Evolutionary conservation across 2,329 filamentous ascomycete genomes (phyloP).

Genomic region (Colletotrichum eremochloae): DNA sequence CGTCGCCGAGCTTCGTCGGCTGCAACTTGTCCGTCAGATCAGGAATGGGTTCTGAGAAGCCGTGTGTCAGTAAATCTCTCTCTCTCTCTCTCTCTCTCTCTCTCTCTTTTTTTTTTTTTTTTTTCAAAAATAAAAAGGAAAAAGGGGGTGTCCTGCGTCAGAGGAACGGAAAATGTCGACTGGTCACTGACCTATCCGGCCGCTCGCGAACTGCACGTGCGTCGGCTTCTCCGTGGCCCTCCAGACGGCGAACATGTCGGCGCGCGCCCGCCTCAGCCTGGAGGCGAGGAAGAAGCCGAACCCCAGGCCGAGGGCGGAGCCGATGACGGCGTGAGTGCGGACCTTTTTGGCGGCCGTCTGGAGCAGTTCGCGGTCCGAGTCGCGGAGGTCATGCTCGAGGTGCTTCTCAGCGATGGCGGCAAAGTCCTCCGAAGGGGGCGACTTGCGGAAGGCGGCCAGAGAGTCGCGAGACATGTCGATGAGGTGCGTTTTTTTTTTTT

Average conservation of each 20-base stretch:
- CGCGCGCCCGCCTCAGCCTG: slow-evolving; percentile 67
- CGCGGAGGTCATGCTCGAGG: slow-evolving; percentile 65
- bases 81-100: too few relatives aligned
- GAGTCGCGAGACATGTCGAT: slow-evolving; percentile 43
- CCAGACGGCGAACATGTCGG: slow-evolving; percentile 73
- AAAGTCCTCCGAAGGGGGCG: slow-evolving; percentile 61
- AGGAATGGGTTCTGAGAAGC: slow-evolving; percentile 66
- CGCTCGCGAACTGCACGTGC: slow-evolving; percentile 72
- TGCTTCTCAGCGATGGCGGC: slow-evolving; percentile 68
- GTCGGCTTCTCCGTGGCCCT: slow-evolving; percentile 72
- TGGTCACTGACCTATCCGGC: slow-evolving; percentile 62
- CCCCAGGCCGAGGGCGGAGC: slow-evolving; percentile 70
- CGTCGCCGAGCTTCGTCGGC: slow-evolving; percentile 70
- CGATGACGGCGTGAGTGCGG: slow-evolving; percentile 67
- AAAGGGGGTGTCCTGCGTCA: too few relatives aligned
- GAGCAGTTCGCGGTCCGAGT: slow-evolving; percentile 70
- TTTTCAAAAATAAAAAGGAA: too few relatives aligned
- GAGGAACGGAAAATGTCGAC: too few relatives aligned
- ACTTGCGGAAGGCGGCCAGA: slow-evolving; percentile 52
- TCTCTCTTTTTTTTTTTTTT: too few relatives aligned
- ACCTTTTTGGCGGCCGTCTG: slow-evolving; percentile 68
- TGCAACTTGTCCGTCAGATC: slow-evolving; percentile 70
- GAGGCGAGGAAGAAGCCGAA: slow-evolving; percentile 70
- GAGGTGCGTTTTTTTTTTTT: neutral
- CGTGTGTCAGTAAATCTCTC: neutral